Base-by-base conservation (phyloP, 2,329 filamentous ascomycete species). In the Clonostachys rhizophaga region DNA sequence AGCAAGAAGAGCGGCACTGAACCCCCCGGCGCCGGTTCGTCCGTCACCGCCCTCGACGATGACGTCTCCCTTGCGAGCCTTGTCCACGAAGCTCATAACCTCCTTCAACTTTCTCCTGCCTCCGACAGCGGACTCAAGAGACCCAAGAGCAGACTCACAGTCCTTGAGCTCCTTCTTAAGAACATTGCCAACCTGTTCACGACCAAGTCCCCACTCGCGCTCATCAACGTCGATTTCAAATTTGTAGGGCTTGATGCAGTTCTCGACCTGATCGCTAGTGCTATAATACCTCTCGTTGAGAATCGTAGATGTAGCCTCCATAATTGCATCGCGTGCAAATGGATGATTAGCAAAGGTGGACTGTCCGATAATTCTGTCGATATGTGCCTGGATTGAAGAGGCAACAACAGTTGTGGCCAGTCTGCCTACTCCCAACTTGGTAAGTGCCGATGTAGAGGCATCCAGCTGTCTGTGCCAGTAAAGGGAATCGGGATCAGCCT, bases 231-330 rank as follows among this genome's bases (percentile, higher is more conserved):
- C 94, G 49, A 99, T 95, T 52, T 96, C 91, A 56, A 92, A 97
- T 64, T 99, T 99, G 74, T 92, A 99, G 0, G 95, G 94, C 67
- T 99, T 99, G 68, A 99, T 95, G 63, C 92, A 99, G 62, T 97
- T 97, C 66, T 99, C 94, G 1, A 99, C 89, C 68, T 97, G 94
- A 59, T 99, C 95, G 52, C 89, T 94, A 2, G 95, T 99, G 67
- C 92, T 94, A 69, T 96, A 97, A 53, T 95, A 96, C 13, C 92
- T 79, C 59, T 99, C 94, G 54, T 94, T 94, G 12, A 99, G 71
- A 46, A 99, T 97, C 24, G 83, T 87, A 1, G 89, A 87, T 2
- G 91, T 90, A 1, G 94, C 91, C 56, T 96, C 91, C 43, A 84
- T 87, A 54, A 99, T 97, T n/a, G 90, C 89, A 64, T 94, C 84